A percentile compares a stretch with the other conserved stretches of the same genome.
Evolutionary conservation across 2,329 filamentous ascomycete genomes (phyloP).

Genomic region (Kalmusia sp.): DNA sequence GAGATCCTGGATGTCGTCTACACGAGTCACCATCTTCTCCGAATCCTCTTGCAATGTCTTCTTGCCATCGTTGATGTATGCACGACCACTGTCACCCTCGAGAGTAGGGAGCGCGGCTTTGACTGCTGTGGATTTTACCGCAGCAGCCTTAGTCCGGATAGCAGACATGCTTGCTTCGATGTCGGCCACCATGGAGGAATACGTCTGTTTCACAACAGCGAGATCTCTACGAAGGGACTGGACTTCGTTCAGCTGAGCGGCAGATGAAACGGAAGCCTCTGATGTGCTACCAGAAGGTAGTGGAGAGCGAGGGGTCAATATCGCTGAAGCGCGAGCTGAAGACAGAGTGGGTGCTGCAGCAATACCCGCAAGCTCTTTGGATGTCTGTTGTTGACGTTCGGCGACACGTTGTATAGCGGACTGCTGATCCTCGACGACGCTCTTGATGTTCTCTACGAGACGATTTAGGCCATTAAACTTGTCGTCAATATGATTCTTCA

Average conservation of each 20-base stretch:
- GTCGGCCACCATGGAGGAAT: slow-evolving; percentile 87
- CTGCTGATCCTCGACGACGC: slow-evolving; percentile 83
- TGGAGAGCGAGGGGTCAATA: slow-evolving; percentile 39
- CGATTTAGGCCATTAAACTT: slow-evolving; percentile 80
- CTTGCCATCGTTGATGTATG: slow-evolving; percentile 85
- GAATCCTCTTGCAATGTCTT: slow-evolving; percentile 87
- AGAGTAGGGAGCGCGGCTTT: slow-evolving; percentile 75
- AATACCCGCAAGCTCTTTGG: slow-evolving; percentile 81
- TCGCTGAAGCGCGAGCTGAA: slow-evolving; percentile 43
- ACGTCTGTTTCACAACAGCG: slow-evolving; percentile 90
- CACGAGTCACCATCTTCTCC: slow-evolving; percentile 86
- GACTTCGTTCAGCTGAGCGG: slow-evolving; percentile 76
- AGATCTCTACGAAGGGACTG: slow-evolving; percentile 86
- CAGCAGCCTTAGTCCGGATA: slow-evolving; percentile 80
- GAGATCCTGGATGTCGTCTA: slow-evolving; percentile 96
- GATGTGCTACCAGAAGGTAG: slow-evolving; percentile 25
- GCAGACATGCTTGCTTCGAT: slow-evolving; percentile 86
- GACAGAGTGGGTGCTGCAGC: slow-evolving; percentile 54
- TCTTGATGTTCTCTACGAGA: slow-evolving; percentile 85
- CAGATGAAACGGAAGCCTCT: slow-evolving; percentile 48
- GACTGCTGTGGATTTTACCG: slow-evolving; percentile 77
- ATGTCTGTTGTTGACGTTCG: slow-evolving; percentile 86
- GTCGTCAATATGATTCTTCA: slow-evolving; percentile 95
- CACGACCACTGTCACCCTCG: slow-evolving; percentile 79
- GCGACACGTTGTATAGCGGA: slow-evolving; percentile 84